Evolutionary conservation across 768 basidiomycete species (phyloP).

Genomic region (Termitomyces sp.): DNA sequence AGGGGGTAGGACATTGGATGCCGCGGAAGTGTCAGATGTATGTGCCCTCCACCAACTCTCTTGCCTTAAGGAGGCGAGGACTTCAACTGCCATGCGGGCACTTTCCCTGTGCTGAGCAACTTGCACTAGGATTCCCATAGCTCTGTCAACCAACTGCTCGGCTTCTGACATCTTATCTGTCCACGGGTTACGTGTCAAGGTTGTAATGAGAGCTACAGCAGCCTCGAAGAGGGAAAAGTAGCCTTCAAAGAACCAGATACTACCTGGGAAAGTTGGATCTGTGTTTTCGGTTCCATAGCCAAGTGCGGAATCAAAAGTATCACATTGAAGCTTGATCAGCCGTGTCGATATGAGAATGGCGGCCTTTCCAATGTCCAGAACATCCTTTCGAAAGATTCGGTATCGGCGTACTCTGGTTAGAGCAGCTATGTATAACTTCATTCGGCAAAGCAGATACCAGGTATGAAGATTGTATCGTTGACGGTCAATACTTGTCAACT

Average conservation of each 20-base stretch:
- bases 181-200: slow-evolving; percentile 32
- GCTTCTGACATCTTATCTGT: slow-evolving; percentile 31
- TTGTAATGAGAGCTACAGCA: slow-evolving; percentile 38
- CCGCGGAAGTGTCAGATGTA: neutral
- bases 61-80: slow-evolving; percentile 26
- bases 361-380: slow-evolving; percentile 27
- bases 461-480: slow-evolving; percentile 39
- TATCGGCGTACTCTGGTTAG: slow-evolving; percentile 27
- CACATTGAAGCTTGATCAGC: slow-evolving; percentile 37
- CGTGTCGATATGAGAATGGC: slow-evolving; percentile 35
- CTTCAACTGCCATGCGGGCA: slow-evolving; percentile 32
- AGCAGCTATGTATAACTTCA: slow-evolving; percentile 39
- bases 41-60: slow-evolving; percentile 20
- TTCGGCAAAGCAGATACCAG: slow-evolving; percentile 39
- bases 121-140: slow-evolving; percentile 28
- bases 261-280: slow-evolving; percentile 21
- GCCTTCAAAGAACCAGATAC: slow-evolving; percentile 36
- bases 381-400: slow-evolving; percentile 17
- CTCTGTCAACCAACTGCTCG: slow-evolving; percentile 30
- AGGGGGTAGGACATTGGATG: neutral
- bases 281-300: slow-evolving; percentile 16
- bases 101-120: slow-evolving; percentile 32
- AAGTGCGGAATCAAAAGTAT: slow-evolving; percentile 25
- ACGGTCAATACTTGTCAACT: slow-evolving; percentile 26
- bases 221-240: slow-evolving; percentile 43